Conservation (phyloP, 441 rosid species). For the Populus tomentosa region DNA sequence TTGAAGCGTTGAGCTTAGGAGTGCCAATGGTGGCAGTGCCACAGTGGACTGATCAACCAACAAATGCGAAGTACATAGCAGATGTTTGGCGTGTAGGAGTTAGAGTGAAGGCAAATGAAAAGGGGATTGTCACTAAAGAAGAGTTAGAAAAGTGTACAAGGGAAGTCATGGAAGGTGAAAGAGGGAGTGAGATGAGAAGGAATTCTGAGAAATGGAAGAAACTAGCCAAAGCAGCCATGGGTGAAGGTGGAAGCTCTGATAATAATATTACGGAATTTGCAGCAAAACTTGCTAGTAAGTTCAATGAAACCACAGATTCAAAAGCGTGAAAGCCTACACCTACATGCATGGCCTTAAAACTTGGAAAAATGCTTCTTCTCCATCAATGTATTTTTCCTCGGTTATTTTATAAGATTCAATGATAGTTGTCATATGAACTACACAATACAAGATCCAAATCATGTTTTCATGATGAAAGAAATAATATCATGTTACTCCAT, state of each 20-base stretch:
- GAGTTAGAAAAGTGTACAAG: background rate
- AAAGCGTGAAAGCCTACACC: too few species aligned
- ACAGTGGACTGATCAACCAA: background rate
- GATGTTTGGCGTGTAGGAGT: background rate
- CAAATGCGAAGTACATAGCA: background rate
- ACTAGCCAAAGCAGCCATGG: background rate
- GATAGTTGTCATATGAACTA: too few species aligned
- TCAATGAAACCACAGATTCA: too few species aligned
- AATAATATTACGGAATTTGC: background rate
- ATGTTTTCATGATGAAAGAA: too few species aligned
- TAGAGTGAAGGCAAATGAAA: background rate
- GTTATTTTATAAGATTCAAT: too few species aligned
- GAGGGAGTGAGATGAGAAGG: background rate
- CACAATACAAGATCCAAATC: too few species aligned
- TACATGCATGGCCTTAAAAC: too few species aligned
- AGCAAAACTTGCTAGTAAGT: background rate
- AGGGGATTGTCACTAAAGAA: background rate
- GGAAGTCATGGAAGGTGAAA: background rate
- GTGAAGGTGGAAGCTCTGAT: background rate
- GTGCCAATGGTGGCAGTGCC: background rate
- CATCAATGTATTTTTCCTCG: too few species aligned
- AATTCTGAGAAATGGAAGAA: background rate
- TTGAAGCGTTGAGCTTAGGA: slow-evolving; percentile 43
- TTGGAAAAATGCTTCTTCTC: too few species aligned
- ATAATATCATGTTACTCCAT: too few species aligned